These are phyloP conservation scores for Nidula microcarpa DNA, from an alignment of 768 basidiomycete genomes.

Conservation along the genomic window DNA sequence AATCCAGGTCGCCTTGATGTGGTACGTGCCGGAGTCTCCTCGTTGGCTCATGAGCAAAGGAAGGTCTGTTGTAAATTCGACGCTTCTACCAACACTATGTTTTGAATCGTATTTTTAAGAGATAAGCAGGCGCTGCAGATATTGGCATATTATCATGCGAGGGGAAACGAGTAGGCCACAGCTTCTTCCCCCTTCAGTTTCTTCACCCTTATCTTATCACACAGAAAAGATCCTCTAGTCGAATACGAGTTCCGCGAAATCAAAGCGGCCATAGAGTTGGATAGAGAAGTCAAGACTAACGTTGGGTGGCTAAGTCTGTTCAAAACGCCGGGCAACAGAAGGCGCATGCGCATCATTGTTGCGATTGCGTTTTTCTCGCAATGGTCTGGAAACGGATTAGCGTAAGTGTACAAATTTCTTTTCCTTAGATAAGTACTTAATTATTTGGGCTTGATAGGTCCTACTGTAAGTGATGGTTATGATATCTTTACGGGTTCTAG, in stretches of 20 bases:
- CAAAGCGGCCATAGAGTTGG: slow-evolving; percentile 49
- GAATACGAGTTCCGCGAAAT: slow-evolving; percentile 65
- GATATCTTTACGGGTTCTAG: not conserved
- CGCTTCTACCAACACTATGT: not conserved
- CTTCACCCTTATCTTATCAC: slow-evolving; percentile 15
- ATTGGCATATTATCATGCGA: slow-evolving; percentile 55
- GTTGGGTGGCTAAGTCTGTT: slow-evolving; percentile 44
- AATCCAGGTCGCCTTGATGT: slow-evolving; percentile 21
- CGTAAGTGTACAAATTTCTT: slow-evolving; percentile 18
- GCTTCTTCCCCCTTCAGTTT: not conserved
- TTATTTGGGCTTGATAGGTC: not conserved
- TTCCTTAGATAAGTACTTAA: slow-evolving; percentile 1
- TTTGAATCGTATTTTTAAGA: slow-evolving; percentile 9
- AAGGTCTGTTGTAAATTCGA: not conserved
- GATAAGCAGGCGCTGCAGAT: slow-evolving; percentile 44
- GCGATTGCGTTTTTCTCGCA: slow-evolving; percentile 60
- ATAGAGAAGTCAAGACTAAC: slow-evolving; percentile 32
- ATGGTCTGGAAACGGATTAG: slow-evolving; percentile 53
- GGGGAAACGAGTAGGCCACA: slow-evolving; percentile 33
- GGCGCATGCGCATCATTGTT: slow-evolving; percentile 52
- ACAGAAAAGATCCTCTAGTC: slow-evolving; percentile 45
- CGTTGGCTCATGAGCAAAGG: slow-evolving; percentile 23
- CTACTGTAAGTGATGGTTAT: not conserved
- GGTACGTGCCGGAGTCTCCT: slow-evolving; percentile 35
- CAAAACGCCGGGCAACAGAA: slow-evolving; percentile 48